A percentile compares a stretch with the other conserved stretches of the same genome.
Conservation (phyloP, 192 early-diverging fungal species). For the Linnemannia exigua region DNA sequence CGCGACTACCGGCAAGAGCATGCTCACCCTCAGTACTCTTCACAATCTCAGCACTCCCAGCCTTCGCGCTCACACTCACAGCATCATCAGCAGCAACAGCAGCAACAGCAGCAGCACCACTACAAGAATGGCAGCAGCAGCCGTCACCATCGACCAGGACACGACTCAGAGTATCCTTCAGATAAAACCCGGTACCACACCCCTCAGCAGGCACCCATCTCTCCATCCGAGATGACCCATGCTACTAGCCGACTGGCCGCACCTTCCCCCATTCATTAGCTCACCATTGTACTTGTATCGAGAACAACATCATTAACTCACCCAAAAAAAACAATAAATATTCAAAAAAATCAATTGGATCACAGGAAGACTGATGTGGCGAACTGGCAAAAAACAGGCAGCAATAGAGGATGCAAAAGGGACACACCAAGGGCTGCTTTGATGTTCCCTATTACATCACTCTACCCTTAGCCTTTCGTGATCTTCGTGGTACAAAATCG, state of each 20-base stretch:
- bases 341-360: neutral
- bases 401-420: neutral
- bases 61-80: constrained; percentile 23
- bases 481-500: neutral
- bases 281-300: constrained; percentile 6
- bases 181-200: constrained; percentile 34
- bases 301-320: neutral
- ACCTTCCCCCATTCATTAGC: constrained; percentile 50
- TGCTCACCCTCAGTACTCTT: constrained; percentile 14
- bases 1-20: constrained; percentile 42
- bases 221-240: constrained; percentile 53
- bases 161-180: constrained; percentile 24
- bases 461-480: neutral
- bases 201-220: constrained; percentile 39
- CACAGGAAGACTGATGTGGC: too few species aligned
- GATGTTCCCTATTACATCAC: neutral
- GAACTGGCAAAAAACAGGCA: neutral
- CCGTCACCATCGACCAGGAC: constrained; percentile 36
- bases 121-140: constrained; percentile 30
- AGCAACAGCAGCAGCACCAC: constrained; percentile 30
- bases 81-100: constrained; percentile 22
- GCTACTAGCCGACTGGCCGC: constrained; percentile 47
- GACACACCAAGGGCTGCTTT: neutral
- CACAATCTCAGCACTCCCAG: constrained; percentile 34
- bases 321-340: constrained; percentile 4